Evolutionary conservation across 768 basidiomycete species (phyloP).

Genomic region (Leccinum truebloodii): DNA sequence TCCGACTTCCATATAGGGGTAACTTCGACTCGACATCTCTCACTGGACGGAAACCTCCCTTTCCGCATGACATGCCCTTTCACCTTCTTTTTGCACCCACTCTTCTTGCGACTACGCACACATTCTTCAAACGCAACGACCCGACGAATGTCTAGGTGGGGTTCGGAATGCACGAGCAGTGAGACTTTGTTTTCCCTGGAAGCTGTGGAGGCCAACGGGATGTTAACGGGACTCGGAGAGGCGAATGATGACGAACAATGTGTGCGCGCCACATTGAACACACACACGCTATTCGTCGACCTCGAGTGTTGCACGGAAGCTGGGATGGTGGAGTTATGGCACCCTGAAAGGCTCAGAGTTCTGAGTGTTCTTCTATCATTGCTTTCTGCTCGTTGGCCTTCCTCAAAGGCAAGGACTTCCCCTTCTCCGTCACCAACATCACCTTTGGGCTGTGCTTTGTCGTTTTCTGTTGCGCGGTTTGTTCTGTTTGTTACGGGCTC

Average conservation of each 20-base stretch:
- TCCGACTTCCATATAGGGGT: conserved; percentile 42
- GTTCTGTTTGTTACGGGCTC: conserved; percentile 72
- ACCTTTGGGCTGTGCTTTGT: conserved; percentile 55
- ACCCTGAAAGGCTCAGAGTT: conserved; percentile 54
- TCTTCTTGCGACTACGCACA: conserved; percentile 54
- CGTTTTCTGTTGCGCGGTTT: conserved; percentile 59
- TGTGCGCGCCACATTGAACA: conserved; percentile 41
- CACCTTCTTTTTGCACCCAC: conserved; percentile 47
- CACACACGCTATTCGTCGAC: conserved; percentile 45
- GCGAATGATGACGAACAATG: conserved; percentile 47
- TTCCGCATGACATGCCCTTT: conserved; percentile 47
- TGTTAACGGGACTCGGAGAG: conserved; percentile 48
- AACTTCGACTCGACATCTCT: conserved; percentile 16
- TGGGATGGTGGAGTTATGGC: conserved; percentile 68
- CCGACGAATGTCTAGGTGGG: conserved; percentile 30
- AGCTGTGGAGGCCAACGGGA: conserved; percentile 47
- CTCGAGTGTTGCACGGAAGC: conserved; percentile 55
- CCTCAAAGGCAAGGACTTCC: conserved; percentile 11
- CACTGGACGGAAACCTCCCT: conserved; percentile 39
- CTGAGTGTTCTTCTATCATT: conserved; percentile 51
- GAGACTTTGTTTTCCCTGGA: conserved; percentile 63
- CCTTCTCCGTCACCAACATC: conserved; percentile 37
- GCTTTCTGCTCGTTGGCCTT: conserved; percentile 27
- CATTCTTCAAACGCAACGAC: conserved; percentile 28
- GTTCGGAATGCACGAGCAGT: conserved; percentile 40